Percentiles rank a stretch among this genome's conserved stretches.
Evolutionary conservation across 768 basidiomycete genomes (phyloP).

Genomic region (Macrolepiota dolichaula): DNA sequence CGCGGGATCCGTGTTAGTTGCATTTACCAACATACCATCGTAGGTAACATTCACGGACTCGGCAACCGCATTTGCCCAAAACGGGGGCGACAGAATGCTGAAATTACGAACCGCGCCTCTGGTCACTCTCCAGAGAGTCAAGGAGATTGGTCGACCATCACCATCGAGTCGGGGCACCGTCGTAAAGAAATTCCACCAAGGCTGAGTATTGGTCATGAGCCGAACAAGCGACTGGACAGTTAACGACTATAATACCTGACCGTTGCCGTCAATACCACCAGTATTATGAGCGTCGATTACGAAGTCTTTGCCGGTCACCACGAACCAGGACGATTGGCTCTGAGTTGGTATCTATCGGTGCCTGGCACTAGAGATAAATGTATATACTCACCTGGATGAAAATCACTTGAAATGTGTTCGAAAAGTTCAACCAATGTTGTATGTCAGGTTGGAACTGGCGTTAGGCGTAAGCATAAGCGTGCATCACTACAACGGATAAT

Average conservation of each 20-base stretch:
- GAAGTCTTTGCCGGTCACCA: slow-evolving; percentile 54
- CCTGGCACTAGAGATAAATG: neutral
- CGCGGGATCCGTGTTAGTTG: slow-evolving; percentile 49
- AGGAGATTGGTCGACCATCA: slow-evolving; percentile 54
- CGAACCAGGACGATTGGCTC: slow-evolving; percentile 65
- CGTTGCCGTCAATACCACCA: slow-evolving; percentile 59
- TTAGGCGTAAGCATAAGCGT: neutral
- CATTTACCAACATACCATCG: slow-evolving; percentile 57
- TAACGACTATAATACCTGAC: slow-evolving; percentile 35
- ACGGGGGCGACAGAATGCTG: slow-evolving; percentile 50
- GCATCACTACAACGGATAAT: neutral
- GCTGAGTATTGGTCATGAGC: slow-evolving; percentile 20
- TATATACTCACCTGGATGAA: slow-evolving; percentile 49
- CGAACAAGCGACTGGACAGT: neutral
- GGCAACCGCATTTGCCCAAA: slow-evolving; percentile 58
- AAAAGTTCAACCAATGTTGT: slow-evolving; percentile 51
- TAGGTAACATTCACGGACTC: slow-evolving; percentile 47
- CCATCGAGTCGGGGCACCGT: slow-evolving; percentile 46
- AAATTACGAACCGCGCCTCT: slow-evolving; percentile 44
- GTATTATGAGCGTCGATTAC: slow-evolving; percentile 50
- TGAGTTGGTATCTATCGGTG: slow-evolving; percentile 15
- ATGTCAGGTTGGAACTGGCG: slow-evolving; percentile 50
- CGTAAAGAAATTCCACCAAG: slow-evolving; percentile 54
- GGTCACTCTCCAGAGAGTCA: slow-evolving; percentile 45
- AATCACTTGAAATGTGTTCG: slow-evolving; percentile 57